These are phyloP conservation scores for Panicum virgatum DNA, from an alignment of 202 grass and related monocot genomes.

Conservation along the genomic window DNA sequence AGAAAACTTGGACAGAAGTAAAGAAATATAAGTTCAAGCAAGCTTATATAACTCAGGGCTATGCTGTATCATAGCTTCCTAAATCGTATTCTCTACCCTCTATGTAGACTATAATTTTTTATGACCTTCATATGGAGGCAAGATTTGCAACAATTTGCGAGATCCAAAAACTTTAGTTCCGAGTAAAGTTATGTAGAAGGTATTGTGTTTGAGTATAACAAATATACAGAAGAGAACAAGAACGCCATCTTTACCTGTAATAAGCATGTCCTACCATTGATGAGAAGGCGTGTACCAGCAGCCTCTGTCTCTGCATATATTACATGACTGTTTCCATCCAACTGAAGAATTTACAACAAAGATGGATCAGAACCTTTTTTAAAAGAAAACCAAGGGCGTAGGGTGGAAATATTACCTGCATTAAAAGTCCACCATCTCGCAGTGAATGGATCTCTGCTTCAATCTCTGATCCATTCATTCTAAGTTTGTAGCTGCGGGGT, in stretches of 20 bases:
- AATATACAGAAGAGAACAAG: constrained; percentile 23
- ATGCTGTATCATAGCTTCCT: neutral
- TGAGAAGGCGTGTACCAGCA: constrained; percentile 98
- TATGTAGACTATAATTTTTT: neutral
- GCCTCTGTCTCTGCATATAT: constrained; percentile 98
- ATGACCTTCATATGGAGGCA: no score
- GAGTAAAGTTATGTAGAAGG: constrained; percentile 7
- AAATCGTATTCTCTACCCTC: neutral
- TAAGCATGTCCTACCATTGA: constrained; percentile 98
- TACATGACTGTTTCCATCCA: constrained; percentile 98
- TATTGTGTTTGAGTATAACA: constrained; percentile 19
- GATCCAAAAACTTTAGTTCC: constrained; percentile 19
- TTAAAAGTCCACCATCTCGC: constrained; percentile 94
- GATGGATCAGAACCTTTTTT: constrained; percentile 18
- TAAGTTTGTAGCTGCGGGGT: constrained; percentile 93
- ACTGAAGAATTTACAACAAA: constrained; percentile 58
- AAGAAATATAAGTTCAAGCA: constrained; percentile 1
- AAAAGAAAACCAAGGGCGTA: constrained; percentile 3
- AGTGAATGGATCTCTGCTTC: constrained; percentile 95
- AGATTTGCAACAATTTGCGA: neutral
- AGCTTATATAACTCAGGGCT: neutral
- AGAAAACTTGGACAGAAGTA: neutral
- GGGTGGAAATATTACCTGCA: constrained; percentile 73
- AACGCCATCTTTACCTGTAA: constrained; percentile 70
- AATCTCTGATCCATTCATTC: constrained; percentile 84